Evolutionary conservation across 2,329 filamentous ascomycete genomes (phyloP).

Genomic region (Hirsutella rhossiliensis): DNA sequence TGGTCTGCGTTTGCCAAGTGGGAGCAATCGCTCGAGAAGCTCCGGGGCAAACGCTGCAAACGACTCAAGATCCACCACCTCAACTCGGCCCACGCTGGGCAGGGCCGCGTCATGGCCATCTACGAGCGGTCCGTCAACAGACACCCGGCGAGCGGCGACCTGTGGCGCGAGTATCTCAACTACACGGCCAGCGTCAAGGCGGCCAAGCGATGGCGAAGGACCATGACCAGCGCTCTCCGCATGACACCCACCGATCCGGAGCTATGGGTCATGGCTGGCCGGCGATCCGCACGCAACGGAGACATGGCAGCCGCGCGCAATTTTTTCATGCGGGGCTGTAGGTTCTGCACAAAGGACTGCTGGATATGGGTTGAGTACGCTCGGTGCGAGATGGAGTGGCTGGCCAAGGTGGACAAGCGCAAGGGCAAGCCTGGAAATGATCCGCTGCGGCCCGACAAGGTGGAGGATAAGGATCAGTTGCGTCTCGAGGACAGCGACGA

Average conservation of each 20-base stretch:
- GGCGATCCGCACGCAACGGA: constrained; percentile 63
- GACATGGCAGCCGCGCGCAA: constrained; percentile 80
- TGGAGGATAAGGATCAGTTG: constrained; percentile 37
- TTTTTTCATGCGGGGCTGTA: constrained; percentile 77
- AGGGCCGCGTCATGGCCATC: constrained; percentile 77
- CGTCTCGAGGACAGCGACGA: constrained; percentile 29
- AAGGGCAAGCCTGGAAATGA: constrained; percentile 38
- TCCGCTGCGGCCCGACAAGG: constrained; percentile 31
- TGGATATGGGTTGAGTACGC: constrained; percentile 83
- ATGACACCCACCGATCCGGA: constrained; percentile 75
- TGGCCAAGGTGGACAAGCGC: constrained; percentile 67
- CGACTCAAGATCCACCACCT: constrained; percentile 62
- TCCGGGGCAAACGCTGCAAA: constrained; percentile 73
- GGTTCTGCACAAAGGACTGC: constrained; percentile 71
- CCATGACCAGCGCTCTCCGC: constrained; percentile 59
- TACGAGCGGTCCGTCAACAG: constrained; percentile 77
- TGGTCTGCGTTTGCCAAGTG: constrained; percentile 74
- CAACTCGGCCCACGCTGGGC: constrained; percentile 56
- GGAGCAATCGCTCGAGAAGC: constrained; percentile 57
- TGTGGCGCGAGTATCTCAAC: constrained; percentile 87
- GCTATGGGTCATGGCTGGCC: constrained; percentile 79
- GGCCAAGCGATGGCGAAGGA: constrained; percentile 51
- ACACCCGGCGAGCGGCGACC: constrained; percentile 65
- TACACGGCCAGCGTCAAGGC: constrained; percentile 62
- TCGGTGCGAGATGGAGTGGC: constrained; percentile 83